Percentiles rank a stretch among this genome's conserved stretches.
phyloP scores from a whole-genome alignment of 2,329 filamentous ascomycete genomes.

The Aspergillus sp. region DNA sequence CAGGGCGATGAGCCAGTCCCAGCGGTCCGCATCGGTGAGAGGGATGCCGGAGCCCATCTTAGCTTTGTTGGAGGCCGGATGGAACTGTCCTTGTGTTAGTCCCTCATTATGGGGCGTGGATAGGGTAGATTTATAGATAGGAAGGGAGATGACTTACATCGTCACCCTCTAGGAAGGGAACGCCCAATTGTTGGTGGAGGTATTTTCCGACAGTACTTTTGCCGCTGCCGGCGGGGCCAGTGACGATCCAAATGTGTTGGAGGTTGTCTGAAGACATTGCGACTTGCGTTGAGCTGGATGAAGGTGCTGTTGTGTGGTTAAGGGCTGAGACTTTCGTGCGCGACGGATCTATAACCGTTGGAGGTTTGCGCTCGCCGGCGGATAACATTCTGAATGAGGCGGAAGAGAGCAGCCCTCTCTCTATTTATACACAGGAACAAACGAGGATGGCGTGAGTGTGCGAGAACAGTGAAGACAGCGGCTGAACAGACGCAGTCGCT shows the following conservation, averaged over 20 bases:
- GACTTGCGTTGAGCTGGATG: constrained; percentile 1
- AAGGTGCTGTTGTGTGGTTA: constrained; percentile 12
- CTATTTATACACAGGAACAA: not conserved
- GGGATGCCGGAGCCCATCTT: constrained; percentile 88
- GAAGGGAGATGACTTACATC: constrained; percentile 55
- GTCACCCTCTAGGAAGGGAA: constrained; percentile 77
- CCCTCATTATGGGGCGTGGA: not conserved
- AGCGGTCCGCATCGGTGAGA: constrained; percentile 88
- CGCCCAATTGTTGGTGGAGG: constrained; percentile 60
- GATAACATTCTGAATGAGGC: constrained; percentile 33
- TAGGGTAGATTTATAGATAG: not conserved
- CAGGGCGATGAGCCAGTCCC: constrained; percentile 89
- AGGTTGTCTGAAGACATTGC: constrained; percentile 18
- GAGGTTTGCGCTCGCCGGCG: constrained; percentile 35
- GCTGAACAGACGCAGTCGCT: constrained; percentile 20
- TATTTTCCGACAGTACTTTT: constrained; percentile 73
- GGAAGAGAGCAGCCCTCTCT: not conserved
- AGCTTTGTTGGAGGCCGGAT: constrained; percentile 69
- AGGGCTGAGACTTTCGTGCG: constrained; percentile 22
- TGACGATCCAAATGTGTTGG: constrained; percentile 78
- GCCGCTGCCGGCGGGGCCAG: constrained; percentile 75
- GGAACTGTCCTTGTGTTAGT: constrained; percentile 36
- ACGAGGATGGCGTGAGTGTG: constrained; percentile 9
- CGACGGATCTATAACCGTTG: constrained; percentile 23
- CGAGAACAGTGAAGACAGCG: constrained; percentile 8